Evolutionary conservation across 768 basidiomycete genomes (phyloP).

Genomic region (Strobilomyces confusus): DNA sequence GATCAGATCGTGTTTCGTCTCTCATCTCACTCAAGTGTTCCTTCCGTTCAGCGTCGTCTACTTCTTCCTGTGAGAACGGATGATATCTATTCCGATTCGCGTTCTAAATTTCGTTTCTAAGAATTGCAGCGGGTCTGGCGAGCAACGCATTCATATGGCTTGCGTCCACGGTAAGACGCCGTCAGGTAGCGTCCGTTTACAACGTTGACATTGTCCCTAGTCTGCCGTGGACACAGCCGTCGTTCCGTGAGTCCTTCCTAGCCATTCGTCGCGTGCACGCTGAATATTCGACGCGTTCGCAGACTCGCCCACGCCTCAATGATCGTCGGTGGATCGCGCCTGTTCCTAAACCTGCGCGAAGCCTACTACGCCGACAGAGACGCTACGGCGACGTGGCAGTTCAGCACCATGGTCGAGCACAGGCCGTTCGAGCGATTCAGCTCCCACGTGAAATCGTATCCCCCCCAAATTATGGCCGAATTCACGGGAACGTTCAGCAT

Average conservation of each 20-base stretch:
- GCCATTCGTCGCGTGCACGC: background rate
- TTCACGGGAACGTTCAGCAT: background rate
- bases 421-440: background rate
- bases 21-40: background rate
- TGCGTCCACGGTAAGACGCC: background rate
- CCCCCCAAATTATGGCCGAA: background rate
- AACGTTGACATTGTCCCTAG: background rate
- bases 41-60: background rate
- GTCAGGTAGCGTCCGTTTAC: too few relatives aligned
- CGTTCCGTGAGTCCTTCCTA: background rate
- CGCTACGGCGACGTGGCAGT: background rate
- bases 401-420: too few relatives aligned
- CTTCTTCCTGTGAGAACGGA: background rate
- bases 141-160: background rate
- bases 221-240: background rate
- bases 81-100: background rate
- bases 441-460: background rate
- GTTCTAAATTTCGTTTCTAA: background rate
- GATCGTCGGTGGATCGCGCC: background rate
- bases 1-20: background rate
- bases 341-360: slow-evolving; percentile 1
- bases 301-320: background rate
- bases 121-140: background rate
- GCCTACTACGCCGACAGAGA: background rate
- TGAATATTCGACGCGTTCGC: background rate